Evolutionary conservation across 2,329 filamentous ascomycete genomes (phyloP), one percentile per base, ranked within the genome.

Genomic region (Chaetomium sp.): DNA sequence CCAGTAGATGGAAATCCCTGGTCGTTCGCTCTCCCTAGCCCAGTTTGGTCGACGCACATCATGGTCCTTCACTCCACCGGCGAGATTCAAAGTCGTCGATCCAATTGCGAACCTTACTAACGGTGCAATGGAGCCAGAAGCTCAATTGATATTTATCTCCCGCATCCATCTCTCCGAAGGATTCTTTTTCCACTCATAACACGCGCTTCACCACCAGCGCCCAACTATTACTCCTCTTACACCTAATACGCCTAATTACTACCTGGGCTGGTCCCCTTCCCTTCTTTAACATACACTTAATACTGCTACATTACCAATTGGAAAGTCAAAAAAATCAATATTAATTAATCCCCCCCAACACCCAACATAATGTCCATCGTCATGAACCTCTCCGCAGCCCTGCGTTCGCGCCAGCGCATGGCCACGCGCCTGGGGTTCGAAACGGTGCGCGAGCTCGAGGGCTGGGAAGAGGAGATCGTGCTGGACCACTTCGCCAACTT

Each of bases 401-500:
- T 19, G n/a, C 45, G 8, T 49, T 7, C 33, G 6, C 36, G 56
- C 27, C 46, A 42, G 1, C 46, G 44, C 32, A 59, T 52, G 40
- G 48, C 57, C 27, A 32, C 35, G 11, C 54, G 45, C 4, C 57
- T 59, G 1, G 57, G 57, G n/a, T 59, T 59, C 40, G 5, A 27
- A 2, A 37, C 54, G 9, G 40, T 47, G 11, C 14, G 14, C 10
- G 51, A 36, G 2, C 55, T 59, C 35, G 45, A 51, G 12, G 6
- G n/a, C 9, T 59, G 57, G 57, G 57, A 59, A 38, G 52, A 56
- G 7, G 51, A 51, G 12, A 41, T 56, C 33, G 57, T 54, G 5
- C 8, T 54, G 7, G 54, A 57, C 57, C 57, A 59, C 36, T 54
- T 59, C 12, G 51, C 54, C 27, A 54, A 52, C 44, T 59, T 59